Percentiles rank a stretch among this genome's conserved stretches.
These are phyloP conservation scores for Pseudogymnoascus sp. DNA, from an alignment of 2,329 filamentous ascomycete species.

Conservation along the genomic window DNA sequence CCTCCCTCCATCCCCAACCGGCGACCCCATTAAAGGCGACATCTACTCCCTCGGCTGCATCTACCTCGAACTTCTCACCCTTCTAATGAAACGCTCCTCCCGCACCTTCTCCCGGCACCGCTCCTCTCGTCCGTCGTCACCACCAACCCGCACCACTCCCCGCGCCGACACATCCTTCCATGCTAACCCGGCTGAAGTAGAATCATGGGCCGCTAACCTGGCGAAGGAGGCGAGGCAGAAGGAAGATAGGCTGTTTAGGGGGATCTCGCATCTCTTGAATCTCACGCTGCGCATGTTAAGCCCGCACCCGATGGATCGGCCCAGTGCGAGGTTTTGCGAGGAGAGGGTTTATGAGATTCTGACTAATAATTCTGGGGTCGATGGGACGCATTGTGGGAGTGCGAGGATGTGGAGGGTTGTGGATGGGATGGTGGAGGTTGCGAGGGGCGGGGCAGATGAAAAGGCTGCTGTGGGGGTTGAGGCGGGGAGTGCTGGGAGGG, in stretches of 20 bases:
- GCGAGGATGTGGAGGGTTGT: constrained; percentile 36
- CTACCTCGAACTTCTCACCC: constrained; percentile 62
- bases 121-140: not conserved
- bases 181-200: constrained; percentile 59
- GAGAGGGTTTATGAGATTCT: constrained; percentile 45
- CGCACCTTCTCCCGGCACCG: constrained; percentile 60
- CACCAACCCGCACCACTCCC: constrained; percentile 26
- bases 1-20: constrained; percentile 32
- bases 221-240: constrained; percentile 48
- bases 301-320: constrained; percentile 43
- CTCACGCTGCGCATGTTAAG: constrained; percentile 49
- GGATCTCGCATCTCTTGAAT: constrained; percentile 44
- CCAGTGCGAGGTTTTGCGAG: constrained; percentile 44
- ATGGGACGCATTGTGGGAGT: constrained; percentile 42
- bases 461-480: not conserved
- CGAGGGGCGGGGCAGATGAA: not conserved
- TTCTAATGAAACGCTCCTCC: constrained; percentile 59
- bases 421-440: constrained; percentile 21
- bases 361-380: constrained; percentile 38
- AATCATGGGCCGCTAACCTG: constrained; percentile 57
- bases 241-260: constrained; percentile 39
- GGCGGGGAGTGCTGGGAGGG: not conserved
- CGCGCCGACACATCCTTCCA: constrained; percentile 61
- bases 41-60: constrained; percentile 67
- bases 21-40: constrained; percentile 53